Evolutionary conservation across 345 rosid species (phyloP), one percentile per base, ranked within the genome.

Genomic region (Eutrema japonicum): DNA sequence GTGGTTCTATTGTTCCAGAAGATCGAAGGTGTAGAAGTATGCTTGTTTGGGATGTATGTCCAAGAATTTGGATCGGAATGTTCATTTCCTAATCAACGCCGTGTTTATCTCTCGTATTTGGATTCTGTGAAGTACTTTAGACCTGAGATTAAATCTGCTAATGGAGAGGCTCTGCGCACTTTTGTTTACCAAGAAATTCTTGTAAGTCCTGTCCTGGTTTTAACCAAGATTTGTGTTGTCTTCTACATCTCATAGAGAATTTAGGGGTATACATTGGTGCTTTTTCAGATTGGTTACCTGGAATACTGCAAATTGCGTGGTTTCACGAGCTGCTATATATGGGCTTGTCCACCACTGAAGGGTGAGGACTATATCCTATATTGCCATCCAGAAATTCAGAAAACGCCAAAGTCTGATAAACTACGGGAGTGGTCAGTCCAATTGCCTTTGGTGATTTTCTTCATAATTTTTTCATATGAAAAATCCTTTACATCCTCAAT

Each of bases 321-420:
- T 67, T 96, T 96, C 82, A 90, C 98, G 7, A 96, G 98, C 85
- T 96, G 99, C 83, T 96, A 96, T 72, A 92, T 96, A 70, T 96
- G 99, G 99, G 99, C 98, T 52, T 96, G 99, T 83, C 99, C 99
- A 59, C 99, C 99, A 4, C 73, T 96, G 51, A 96, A 96, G 85
- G 99, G 99, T 14, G 99, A 96, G 86, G 99, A 96, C 78, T 92
- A 96, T 83, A 96, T 96, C 65, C 71, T 96, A 53, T 92, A 96
- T 77, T 96, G 99, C 73, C 99, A 96, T 85, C 99, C 99, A 61
- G 99, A 96, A 84, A 96, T 96, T 75, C 99, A 96, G 86, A 92
- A 96, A 76, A 96, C 97, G 37, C 99, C 99, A 49, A 96, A 96
- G 78, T 96, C 98, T n/a, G 99, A 96, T 80, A 92, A 96, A 77